These are phyloP conservation scores for Nakazawaea siamensis DNA, from an alignment of 805 yeast species.

Conservation along the genomic window DNA sequence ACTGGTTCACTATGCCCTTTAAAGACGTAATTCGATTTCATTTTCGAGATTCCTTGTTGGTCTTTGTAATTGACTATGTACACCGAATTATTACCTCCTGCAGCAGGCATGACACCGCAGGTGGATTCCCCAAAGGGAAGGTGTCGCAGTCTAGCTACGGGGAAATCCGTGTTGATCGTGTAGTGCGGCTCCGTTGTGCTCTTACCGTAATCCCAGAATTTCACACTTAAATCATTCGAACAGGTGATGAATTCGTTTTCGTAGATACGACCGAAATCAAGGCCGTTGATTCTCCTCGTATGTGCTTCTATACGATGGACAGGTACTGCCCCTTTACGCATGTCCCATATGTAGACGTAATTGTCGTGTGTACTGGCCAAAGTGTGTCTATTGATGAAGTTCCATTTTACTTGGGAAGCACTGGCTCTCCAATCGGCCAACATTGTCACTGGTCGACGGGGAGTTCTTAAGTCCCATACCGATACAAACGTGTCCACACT, in stretches of 20 bases:
- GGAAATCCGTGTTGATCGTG: slow-evolving; percentile 66
- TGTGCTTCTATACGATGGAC: slow-evolving; percentile 66
- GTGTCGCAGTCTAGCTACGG: slow-evolving; percentile 82
- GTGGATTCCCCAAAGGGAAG: slow-evolving; percentile 81
- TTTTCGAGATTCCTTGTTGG: slow-evolving; percentile 25
- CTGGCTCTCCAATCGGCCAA: slow-evolving; percentile 96
- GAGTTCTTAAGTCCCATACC: slow-evolving; percentile 87
- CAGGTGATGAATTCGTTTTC: slow-evolving; percentile 65
- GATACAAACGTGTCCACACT: slow-evolving; percentile 83
- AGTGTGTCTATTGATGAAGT: slow-evolving; percentile 61
- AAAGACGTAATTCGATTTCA: slow-evolving; percentile 53
- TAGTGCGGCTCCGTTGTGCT: slow-evolving; percentile 37
- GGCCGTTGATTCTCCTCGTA: slow-evolving; percentile 77
- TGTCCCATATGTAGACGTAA: slow-evolving; percentile 80
- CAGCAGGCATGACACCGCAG: slow-evolving; percentile 81
- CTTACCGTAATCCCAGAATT: slow-evolving; percentile 64
- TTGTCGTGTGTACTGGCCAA: slow-evolving; percentile 85
- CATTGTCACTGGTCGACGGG: slow-evolving; percentile 60
- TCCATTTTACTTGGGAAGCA: slow-evolving; percentile 95
- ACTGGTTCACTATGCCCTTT: slow-evolving; percentile 81
- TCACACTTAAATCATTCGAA: slow-evolving; percentile 79
- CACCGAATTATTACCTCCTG: slow-evolving; percentile 72
- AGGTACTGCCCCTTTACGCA: slow-evolving; percentile 75
- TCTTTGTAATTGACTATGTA: slow-evolving; percentile 42
- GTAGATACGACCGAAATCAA: slow-evolving; percentile 65